Evolutionary conservation across 2,329 filamentous ascomycete genomes (phyloP).

Genomic region (Colletotrichum lupini): DNA sequence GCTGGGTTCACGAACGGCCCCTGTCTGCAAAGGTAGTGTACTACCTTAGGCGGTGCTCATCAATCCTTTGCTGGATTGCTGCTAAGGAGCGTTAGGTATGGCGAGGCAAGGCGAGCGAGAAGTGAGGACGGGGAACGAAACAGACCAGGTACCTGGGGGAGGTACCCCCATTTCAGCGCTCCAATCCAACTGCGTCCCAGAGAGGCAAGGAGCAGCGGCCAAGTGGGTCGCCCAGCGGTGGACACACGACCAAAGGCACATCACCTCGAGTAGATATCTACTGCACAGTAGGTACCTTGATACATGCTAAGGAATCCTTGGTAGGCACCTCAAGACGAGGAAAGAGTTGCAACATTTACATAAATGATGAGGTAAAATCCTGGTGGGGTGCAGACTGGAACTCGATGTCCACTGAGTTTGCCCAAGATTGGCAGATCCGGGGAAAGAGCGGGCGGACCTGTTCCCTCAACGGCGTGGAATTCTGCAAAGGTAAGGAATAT

Average conservation of each 20-base stretch:
- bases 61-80: background rate
- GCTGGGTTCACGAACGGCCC: conserved; percentile 14
- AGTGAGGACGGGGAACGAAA: background rate
- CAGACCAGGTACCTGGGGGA: conserved; percentile 1
- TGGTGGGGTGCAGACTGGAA: background rate
- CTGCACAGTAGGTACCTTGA: no score
- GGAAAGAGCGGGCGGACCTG: background rate
- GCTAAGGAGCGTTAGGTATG: background rate
- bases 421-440: background rate
- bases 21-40: background rate
- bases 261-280: background rate
- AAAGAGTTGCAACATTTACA: no score
- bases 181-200: background rate
- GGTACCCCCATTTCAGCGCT: background rate
- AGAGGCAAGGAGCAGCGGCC: background rate
- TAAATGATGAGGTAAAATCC: no score
- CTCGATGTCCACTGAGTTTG: background rate
- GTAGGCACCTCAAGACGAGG: no score
- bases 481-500: background rate
- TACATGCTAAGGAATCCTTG: no score
- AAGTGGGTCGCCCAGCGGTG: background rate
- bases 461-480: background rate
- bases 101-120: background rate
- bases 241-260: background rate
- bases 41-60: background rate